Evolutionary conservation across 108 stramenopile genomes (phyloP).

Genomic region (Fistulifera pelliculosa): DNA sequence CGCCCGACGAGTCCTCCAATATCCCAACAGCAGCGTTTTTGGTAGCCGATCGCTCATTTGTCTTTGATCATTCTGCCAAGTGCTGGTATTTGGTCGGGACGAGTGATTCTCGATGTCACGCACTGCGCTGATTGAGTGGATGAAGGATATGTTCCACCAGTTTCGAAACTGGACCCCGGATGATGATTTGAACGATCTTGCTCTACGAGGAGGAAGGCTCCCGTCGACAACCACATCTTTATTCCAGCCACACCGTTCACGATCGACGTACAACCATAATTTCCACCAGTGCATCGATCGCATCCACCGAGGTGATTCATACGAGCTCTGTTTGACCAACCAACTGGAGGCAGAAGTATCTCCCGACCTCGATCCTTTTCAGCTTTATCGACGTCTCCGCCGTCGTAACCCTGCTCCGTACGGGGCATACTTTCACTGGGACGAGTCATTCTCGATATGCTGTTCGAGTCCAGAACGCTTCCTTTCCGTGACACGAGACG

Average conservation of each 20-base stretch:
- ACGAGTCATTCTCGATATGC: constrained; percentile 37
- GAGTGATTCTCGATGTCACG: constrained; percentile 13
- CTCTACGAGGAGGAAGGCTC: neutral
- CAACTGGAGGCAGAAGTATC: constrained; percentile 41
- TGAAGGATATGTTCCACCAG: constrained; percentile 19
- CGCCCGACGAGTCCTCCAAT: constrained; percentile 14
- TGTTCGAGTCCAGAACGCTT: constrained; percentile 95
- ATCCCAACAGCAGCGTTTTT: constrained; percentile 74
- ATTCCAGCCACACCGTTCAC: constrained; percentile 55
- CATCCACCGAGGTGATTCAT: constrained; percentile 82
- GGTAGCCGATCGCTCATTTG: constrained; percentile 54
- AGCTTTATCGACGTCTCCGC: constrained; percentile 67
- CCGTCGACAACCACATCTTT: neutral
- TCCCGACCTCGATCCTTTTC: constrained; percentile 28
- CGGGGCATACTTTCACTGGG: constrained; percentile 69
- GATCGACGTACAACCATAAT: constrained; percentile 40
- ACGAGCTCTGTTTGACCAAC: constrained; percentile 91
- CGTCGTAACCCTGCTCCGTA: constrained; percentile 88
- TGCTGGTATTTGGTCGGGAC: constrained; percentile 64
- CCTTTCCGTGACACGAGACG: constrained; percentile 47
- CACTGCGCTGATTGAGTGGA: constrained; percentile 39
- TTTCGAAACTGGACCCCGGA: constrained; percentile 1
- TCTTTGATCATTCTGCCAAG: constrained; percentile 59
- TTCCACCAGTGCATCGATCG: constrained; percentile 61
- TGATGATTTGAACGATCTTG: neutral